Evolutionary conservation across 1,284 basidiomycete species (phyloP), one percentile per base, ranked within the genome.

Genomic region (Coniferiporia sulphurascens): DNA sequence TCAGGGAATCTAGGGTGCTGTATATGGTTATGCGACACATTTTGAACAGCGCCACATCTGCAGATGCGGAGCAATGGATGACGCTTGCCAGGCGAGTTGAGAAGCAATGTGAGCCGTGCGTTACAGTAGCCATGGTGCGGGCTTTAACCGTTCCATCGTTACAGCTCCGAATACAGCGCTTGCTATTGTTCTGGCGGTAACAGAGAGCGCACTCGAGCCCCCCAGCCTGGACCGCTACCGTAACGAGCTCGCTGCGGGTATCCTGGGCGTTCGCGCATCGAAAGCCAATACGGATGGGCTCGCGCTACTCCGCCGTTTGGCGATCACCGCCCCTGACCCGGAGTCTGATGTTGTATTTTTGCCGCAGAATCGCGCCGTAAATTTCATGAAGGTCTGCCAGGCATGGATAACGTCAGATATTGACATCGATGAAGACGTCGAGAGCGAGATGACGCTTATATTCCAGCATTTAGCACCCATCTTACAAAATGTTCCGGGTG

Each of bases 311-410:
- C 82, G 86, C 2, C 78, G 86, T 10, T 79, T 98, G n/a, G 79
- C 81, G 0, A 87, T 88, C 0, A 77, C 84, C 0, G 92, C 95
- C 0, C 95, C 96, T 0, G 80, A 87, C 15, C 73, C 81, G 1
- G 89, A 95, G 32, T 88, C 91, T 0, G 87, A 91, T 8, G 77
- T 91, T 1, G 78, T 89, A n/a, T 93, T 96, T 74, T 76, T 99
- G 6, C 91, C 94, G 0, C 90, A 93, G 68, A 88, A 85, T 53
- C 78, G 97, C 12, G 89, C 92, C 0, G 84, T 99, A 48, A 96
- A 96, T 70, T 80, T 96, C n/a, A 78, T 97, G 65, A 93, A 94
- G 68, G 82, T 87, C 1, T 85, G 93, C 57, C 89, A 93, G 66
- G 79, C 80, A 19, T 99, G 96, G 96, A 78, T 95, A 49, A 72